A percentile compares a stretch with the other conserved stretches of the same genome.
These are phyloP conservation scores for Stylosanthes scabra DNA, from an alignment of 331 rosid species.

Conservation along the genomic window DNA sequence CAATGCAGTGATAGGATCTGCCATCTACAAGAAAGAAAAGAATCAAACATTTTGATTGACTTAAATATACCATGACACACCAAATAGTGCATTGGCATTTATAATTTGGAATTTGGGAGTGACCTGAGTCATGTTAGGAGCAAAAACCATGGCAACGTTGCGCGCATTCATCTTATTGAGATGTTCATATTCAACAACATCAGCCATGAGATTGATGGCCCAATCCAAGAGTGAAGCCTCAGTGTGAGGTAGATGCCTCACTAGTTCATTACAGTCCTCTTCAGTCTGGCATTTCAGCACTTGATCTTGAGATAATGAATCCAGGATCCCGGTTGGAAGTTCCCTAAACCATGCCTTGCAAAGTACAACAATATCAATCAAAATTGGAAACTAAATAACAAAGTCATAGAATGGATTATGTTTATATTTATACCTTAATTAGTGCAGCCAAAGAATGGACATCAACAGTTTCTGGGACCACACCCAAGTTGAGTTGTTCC, in stretches of 20 bases:
- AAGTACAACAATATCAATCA: slow-evolving; percentile 33
- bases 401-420: no score
- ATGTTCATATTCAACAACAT: slow-evolving; percentile 78
- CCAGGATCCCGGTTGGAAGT: slow-evolving; percentile 77
- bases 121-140: slow-evolving; percentile 97
- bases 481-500: slow-evolving; percentile 78
- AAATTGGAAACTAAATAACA: no score
- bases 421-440: slow-evolving; percentile 63
- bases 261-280: slow-evolving; percentile 74
- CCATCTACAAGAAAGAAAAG: slow-evolving; percentile 70
- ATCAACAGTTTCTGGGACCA: slow-evolving; percentile 78
- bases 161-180: slow-evolving; percentile 85
- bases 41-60: slow-evolving; percentile 15
- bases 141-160: slow-evolving; percentile 90
- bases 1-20: slow-evolving; percentile 90
- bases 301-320: slow-evolving; percentile 68
- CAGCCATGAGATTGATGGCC: slow-evolving; percentile 91
- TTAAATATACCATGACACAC: slow-evolving; percentile 14
- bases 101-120: not conserved
- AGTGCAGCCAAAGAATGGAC: slow-evolving; percentile 90
- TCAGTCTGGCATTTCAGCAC: slow-evolving; percentile 82
- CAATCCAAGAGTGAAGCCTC: slow-evolving; percentile 83
- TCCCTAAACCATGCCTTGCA: slow-evolving; percentile 90
- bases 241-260: slow-evolving; percentile 62
- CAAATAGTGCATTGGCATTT: slow-evolving; percentile 12